Evolutionary conservation across 2,329 filamentous ascomycete species (phyloP).

Genomic region (Penicillium polonicum): DNA sequence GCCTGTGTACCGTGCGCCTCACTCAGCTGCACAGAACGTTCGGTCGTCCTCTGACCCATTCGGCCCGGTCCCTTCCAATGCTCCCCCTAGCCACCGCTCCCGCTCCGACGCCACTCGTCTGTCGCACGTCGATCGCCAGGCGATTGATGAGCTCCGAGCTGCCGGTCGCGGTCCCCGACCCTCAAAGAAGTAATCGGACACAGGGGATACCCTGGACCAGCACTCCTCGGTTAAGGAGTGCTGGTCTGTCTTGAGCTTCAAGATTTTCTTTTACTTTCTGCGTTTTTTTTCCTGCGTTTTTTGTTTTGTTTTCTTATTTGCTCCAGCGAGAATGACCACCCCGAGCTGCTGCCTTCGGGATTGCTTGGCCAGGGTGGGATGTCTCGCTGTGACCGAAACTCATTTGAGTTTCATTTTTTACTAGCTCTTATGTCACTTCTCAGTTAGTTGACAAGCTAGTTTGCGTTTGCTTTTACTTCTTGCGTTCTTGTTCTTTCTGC

Average conservation of each 20-base stretch:
- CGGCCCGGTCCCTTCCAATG: not conserved
- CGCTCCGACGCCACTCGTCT: not conserved
- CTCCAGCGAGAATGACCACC: not conserved
- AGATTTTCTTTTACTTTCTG: not conserved
- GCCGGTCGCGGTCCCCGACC: not conserved
- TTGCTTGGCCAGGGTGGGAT: not conserved
- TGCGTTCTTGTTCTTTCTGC: not conserved
- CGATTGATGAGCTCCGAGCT: not conserved
- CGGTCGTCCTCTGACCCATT: conserved; percentile 5
- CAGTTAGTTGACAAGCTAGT: not conserved
- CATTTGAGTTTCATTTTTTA: not conserved
- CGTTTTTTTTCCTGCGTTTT: not conserved
- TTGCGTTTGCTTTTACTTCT: not conserved
- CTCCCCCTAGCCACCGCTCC: not conserved
- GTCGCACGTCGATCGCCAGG: not conserved
- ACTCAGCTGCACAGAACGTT: not conserved
- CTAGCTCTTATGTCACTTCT: not conserved
- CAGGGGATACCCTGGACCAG: too few relatives aligned
- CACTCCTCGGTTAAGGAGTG: not conserved
- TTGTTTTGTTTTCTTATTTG: not conserved
- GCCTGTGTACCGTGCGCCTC: not conserved
- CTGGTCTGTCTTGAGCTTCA: not conserved
- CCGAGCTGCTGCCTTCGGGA: not conserved
- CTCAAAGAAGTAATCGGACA: not conserved
- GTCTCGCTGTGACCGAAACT: not conserved